Base-by-base conservation (phyloP, 371 early-diverging fungal species). In the Lichtheimia hyalospora region DNA sequence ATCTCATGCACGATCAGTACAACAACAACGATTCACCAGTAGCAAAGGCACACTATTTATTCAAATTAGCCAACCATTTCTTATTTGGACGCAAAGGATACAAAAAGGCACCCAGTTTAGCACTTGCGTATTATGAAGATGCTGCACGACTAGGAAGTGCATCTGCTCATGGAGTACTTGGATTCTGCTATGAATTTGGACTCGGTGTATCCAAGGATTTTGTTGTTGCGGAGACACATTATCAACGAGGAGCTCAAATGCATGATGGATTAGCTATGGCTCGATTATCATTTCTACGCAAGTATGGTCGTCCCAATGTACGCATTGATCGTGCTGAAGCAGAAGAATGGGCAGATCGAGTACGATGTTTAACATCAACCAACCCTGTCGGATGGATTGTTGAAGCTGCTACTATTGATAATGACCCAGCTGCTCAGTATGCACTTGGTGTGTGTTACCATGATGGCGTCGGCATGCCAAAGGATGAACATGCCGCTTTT, bases 181-280 rank as follows among this genome's bases (percentile, higher is more conserved):
- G 85, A 15, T 88, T 88, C 54, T 89, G 89, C 58, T 81, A 79
- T 69, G 97, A 96, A 64, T 93, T 93, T 74, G 93, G 92, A 0
- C 71, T 91, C 8, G 93, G 92, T 5, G 62, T 78, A 5, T 56
- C 62, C 6, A 70, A 65, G 15, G 83, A 91, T 61, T 84, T 79
- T 67, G 67, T 66, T 20, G 44, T 57, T n/a, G 71, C 90, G 21
- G 93, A 92, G 54, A 56, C 60, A 13, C 67, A 81, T 49, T 92
- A 93, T 65, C 42, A 83, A 5, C 20, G 27, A 13, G 82, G 87
- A 6, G 63, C 63, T 1, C 59, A 70, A 52, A 54, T 60, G 13
- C 74, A 80, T 5, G 70, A 76, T 40, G 81, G 84, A 6, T 58
- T 94, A 21, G 89, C 87, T 5, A 68, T 77, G 48, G 70, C 84